A percentile compares a stretch with the other conserved stretches of the same genome.
phyloP scores from a whole-genome alignment of 23 red algal species.

The Gracilariopsis chorda region DNA sequence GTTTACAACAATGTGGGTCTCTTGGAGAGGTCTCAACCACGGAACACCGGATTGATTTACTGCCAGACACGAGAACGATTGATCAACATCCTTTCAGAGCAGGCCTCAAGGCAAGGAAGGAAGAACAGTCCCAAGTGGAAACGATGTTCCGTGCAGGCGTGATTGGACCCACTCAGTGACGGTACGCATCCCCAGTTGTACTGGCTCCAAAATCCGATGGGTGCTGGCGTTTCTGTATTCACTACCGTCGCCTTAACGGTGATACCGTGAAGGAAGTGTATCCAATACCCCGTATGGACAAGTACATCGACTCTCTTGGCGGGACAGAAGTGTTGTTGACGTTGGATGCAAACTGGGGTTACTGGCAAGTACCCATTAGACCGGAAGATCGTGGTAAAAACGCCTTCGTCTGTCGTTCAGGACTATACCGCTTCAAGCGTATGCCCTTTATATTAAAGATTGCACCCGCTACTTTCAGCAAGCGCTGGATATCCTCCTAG shows the following conservation, averaged over 20 bases:
- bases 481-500: neutral
- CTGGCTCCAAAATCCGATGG: too few species aligned
- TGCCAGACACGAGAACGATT: too few species aligned
- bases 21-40: too few species aligned
- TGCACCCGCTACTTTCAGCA: neutral
- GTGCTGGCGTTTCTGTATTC: too few species aligned
- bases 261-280: neutral
- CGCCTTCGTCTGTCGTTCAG: neutral
- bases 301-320: neutral
- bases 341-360: neutral
- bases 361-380: neutral
- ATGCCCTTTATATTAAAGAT: neutral
- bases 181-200: too few species aligned
- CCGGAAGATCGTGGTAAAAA: neutral
- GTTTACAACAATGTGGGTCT: too few species aligned
- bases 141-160: too few species aligned
- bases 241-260: neutral
- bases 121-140: too few species aligned
- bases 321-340: neutral
- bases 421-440: neutral
- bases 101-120: too few species aligned
- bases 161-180: too few species aligned
- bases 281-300: neutral
- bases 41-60: too few species aligned
- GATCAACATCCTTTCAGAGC: too few species aligned